These are phyloP conservation scores for Lasiosphaeriaceae sp. DNA, from an alignment of 495 filamentous ascomycete genomes.

Conservation along the genomic window DNA sequence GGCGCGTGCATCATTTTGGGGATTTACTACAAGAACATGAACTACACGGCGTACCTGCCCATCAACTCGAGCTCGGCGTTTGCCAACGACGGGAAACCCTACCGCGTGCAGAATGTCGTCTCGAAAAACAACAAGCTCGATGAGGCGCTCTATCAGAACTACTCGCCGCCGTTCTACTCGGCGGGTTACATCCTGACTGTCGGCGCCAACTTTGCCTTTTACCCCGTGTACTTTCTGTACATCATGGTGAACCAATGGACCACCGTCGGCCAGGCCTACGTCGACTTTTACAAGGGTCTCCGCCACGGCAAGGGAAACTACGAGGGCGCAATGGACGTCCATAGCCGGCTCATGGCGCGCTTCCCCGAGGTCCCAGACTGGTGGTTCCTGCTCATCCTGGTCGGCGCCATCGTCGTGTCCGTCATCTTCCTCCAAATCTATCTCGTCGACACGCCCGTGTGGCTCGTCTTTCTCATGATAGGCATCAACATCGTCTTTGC, in stretches of 20 bases:
- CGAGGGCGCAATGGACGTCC: slow-evolving; percentile 55
- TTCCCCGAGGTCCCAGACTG: slow-evolving; percentile 58
- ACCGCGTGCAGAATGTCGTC: slow-evolving; percentile 52
- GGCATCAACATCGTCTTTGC: slow-evolving; percentile 35
- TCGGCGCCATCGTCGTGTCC: slow-evolving; percentile 47
- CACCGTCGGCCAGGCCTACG: slow-evolving; percentile 24
- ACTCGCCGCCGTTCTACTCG: slow-evolving; percentile 59
- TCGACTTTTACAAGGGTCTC: slow-evolving; percentile 42
- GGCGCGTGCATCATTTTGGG: slow-evolving; percentile 41
- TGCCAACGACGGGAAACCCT: slow-evolving; percentile 50
- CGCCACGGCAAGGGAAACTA: slow-evolving; percentile 43
- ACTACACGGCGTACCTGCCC: slow-evolving; percentile 51
- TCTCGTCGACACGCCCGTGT: slow-evolving; percentile 31
- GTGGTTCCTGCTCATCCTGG: slow-evolving; percentile 53
- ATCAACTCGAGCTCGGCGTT: slow-evolving; percentile 46
- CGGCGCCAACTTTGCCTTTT: slow-evolving; percentile 57
- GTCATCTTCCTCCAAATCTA: slow-evolving; percentile 50
- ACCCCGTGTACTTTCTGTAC: slow-evolving; percentile 53
- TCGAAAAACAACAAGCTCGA: slow-evolving; percentile 49
- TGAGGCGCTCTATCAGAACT: slow-evolving; percentile 44
- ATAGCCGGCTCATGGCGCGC: slow-evolving; percentile 54
- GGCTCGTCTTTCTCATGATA: slow-evolving; percentile 33
- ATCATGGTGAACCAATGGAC: slow-evolving; percentile 53
- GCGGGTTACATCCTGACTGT: slow-evolving; percentile 56
- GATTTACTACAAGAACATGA: slow-evolving; percentile 50